A percentile compares a stretch with the other conserved stretches of the same genome.
Evolutionary conservation across 129 eudicot species (phyloP).

Genomic region (Flaveria brownii): DNA sequence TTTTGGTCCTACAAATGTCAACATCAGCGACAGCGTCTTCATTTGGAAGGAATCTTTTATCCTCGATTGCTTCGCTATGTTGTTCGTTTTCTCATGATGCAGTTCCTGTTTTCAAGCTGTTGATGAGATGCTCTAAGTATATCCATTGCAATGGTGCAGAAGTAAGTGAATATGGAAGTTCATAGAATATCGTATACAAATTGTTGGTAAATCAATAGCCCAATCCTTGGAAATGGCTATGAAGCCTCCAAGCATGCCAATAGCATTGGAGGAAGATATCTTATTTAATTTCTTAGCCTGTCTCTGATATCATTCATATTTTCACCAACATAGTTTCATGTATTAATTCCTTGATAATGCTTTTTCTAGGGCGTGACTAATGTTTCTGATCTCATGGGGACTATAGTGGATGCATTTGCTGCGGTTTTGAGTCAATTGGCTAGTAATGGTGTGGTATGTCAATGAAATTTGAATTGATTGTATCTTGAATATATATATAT

Average conservation of each 20-base stretch:
- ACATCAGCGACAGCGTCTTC: slow-evolving; percentile 42
- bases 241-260: slow-evolving; percentile 13
- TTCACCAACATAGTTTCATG: slow-evolving; percentile 7
- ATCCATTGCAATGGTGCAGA: slow-evolving; percentile 57
- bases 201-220: neutral
- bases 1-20: slow-evolving; percentile 50
- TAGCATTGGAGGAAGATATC: slow-evolving; percentile 6
- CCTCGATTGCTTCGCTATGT: slow-evolving; percentile 62
- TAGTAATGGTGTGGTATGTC: slow-evolving; percentile 62
- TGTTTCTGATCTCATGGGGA: slow-evolving; percentile 45
- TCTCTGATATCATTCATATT: neutral
- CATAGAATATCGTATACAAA: neutral
- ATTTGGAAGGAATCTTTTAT: slow-evolving; percentile 55
- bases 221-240: slow-evolving; percentile 13
- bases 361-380: slow-evolving; percentile 50
- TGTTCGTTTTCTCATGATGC: slow-evolving; percentile 65
- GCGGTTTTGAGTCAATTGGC: slow-evolving; percentile 67
- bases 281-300: slow-evolving; percentile 7
- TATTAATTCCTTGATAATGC: slow-evolving; percentile 12
- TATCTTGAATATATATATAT: neutral
- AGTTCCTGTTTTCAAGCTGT: slow-evolving; percentile 62
- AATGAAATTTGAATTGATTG: neutral
- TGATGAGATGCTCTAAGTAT: slow-evolving; percentile 50
- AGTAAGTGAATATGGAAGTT: slow-evolving; percentile 53
- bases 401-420: slow-evolving; percentile 62